Percentiles rank a stretch among this genome's conserved stretches.
Evolutionary conservation across 495 filamentous ascomycete genomes (phyloP).

Genomic region (Hypoxylon fuscum): DNA sequence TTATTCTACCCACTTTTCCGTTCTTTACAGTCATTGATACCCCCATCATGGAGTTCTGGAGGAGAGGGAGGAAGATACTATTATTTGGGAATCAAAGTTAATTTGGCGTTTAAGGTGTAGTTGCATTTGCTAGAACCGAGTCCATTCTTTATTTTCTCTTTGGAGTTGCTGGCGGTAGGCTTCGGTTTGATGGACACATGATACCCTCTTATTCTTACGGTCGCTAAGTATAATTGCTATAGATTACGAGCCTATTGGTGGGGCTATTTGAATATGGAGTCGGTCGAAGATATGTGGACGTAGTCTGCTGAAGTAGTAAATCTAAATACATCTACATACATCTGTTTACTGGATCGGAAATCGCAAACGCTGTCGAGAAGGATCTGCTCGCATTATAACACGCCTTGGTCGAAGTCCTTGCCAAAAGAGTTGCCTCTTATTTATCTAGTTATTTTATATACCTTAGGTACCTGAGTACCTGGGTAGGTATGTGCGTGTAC

Average conservation of each 20-base stretch:
- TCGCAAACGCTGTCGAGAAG: background rate
- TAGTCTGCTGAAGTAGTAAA: background rate
- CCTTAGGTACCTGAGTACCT: too few relatives aligned
- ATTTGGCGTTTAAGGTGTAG: conserved; percentile 4
- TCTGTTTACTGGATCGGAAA: background rate
- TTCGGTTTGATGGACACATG: conserved; percentile 13
- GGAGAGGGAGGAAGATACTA: background rate
- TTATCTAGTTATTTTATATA: too few relatives aligned
- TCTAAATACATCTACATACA: background rate
- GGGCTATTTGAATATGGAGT: background rate
- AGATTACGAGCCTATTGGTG: background rate
- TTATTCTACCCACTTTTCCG: background rate
- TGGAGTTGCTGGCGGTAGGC: background rate
- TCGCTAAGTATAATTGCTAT: conserved; percentile 18
- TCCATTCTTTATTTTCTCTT: conserved; percentile 6
- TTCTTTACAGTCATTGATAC: conserved; percentile 41
- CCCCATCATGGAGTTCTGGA: conserved; percentile 17
- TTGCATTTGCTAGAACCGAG: background rate
- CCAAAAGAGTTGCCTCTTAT: too few relatives aligned
- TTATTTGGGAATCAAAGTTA: conserved; percentile 1
- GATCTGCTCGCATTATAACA: too few relatives aligned
- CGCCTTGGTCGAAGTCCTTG: too few relatives aligned
- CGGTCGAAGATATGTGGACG: conserved; percentile 2
- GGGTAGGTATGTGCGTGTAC: too few relatives aligned
- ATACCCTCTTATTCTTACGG: conserved; percentile 36